phyloP scores from a whole-genome alignment of 2,329 filamentous ascomycete species.

The Pseudopithomyces maydicus region DNA sequence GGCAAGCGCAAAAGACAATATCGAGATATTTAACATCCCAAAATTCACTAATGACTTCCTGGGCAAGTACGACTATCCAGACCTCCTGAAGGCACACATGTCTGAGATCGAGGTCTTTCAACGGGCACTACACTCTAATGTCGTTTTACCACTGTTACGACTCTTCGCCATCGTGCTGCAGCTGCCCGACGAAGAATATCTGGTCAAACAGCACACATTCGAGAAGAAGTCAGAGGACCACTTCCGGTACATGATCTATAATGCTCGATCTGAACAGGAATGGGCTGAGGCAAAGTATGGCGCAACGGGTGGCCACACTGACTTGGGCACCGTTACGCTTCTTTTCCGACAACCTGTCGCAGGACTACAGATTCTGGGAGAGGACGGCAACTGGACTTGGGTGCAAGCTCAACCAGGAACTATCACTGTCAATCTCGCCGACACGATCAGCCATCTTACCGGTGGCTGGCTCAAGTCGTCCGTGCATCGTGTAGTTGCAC shows the following conservation, averaged over 20 bases:
- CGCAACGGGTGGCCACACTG: conserved; percentile 59
- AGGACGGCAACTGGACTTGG: conserved; percentile 50
- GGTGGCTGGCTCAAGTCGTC: conserved; percentile 54
- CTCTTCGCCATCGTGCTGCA: conserved; percentile 67
- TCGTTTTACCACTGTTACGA: conserved; percentile 62
- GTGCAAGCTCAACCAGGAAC: conserved; percentile 47
- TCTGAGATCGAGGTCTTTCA: conserved; percentile 62
- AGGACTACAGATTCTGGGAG: conserved; percentile 57
- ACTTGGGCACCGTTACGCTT: conserved; percentile 61
- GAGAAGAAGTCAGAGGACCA: conserved; percentile 64
- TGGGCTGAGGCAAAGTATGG: conserved; percentile 49
- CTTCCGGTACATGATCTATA: conserved; percentile 67
- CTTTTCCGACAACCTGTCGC: conserved; percentile 65
- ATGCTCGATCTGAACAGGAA: conserved; percentile 56
- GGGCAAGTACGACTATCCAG: conserved; percentile 40
- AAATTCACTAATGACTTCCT: conserved; percentile 65
- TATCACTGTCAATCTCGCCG: conserved; percentile 50
- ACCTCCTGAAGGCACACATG: conserved; percentile 50
- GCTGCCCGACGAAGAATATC: conserved; percentile 62
- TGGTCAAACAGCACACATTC: conserved; percentile 63
- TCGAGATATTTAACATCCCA: conserved; percentile 65
- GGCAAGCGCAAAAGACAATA: conserved; percentile 55
- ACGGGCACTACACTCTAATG: conserved; percentile 55
- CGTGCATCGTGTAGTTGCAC: conserved; percentile 56
- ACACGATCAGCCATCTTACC: conserved; percentile 47